Evolutionary conservation across 148 eudicot genomes (phyloP).

Genomic region (Cornus florida): DNA sequence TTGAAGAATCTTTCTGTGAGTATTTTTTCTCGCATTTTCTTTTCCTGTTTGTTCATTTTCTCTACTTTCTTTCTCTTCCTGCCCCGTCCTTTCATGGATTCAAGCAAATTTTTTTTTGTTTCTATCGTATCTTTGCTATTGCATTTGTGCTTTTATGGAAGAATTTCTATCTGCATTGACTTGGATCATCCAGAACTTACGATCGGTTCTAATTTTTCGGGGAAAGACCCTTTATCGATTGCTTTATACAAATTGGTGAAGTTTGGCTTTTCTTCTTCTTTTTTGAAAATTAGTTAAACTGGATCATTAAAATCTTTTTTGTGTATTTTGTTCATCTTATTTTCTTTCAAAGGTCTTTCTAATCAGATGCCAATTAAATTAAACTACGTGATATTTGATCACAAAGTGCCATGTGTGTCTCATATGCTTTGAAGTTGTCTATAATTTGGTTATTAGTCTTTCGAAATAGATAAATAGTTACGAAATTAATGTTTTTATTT

Average conservation of each 20-base stretch:
- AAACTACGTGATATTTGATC: background rate
- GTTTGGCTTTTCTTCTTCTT: background rate
- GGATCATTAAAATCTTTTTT: too few species aligned
- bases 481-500: background rate
- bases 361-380: too few species aligned
- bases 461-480: too few species aligned
- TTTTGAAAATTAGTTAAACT: background rate
- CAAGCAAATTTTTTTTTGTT: conserved; percentile 7
- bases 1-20: conserved; percentile 2
- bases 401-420: background rate
- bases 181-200: background rate
- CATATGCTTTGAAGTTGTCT: background rate
- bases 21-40: background rate
- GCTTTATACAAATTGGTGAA: background rate
- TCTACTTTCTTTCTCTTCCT: conserved; percentile 3
- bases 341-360: background rate
- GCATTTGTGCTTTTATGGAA: background rate
- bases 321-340: background rate
- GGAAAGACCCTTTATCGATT: background rate
- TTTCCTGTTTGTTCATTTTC: background rate
- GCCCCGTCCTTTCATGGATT: background rate
- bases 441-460: background rate
- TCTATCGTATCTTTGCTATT: background rate
- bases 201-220: background rate
- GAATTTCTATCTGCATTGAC: conserved; percentile 1